Conservation (phyloP, 495 filamentous ascomycete genomes). For the Lophiotrema nucula region DNA sequence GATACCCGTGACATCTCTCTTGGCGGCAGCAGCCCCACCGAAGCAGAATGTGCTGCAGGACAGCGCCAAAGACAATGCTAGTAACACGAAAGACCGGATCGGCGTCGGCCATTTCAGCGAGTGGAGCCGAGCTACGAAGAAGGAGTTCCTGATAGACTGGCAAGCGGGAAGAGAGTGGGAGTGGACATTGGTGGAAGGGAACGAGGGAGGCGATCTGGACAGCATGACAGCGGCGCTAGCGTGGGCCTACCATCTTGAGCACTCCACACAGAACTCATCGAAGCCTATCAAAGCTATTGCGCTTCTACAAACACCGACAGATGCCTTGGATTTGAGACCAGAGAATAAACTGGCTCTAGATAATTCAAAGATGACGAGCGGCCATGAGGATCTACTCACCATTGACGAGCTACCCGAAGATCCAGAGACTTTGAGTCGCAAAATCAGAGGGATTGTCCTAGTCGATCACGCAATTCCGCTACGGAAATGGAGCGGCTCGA, state of each 20-base stretch:
- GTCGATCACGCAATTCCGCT: slow-evolving; percentile 33
- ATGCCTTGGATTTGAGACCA: slow-evolving; percentile 33
- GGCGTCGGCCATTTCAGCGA: slow-evolving; percentile 37
- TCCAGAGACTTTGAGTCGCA: slow-evolving; percentile 28
- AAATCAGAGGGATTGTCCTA: slow-evolving; percentile 32
- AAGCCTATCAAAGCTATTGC: slow-evolving; percentile 34
- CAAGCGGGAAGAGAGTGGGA: slow-evolving; percentile 24
- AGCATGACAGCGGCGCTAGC: slow-evolving; percentile 29
- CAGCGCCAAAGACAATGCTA: too few relatives aligned
- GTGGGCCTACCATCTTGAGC: slow-evolving; percentile 36
- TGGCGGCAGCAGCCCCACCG: too few relatives aligned
- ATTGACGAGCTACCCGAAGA: slow-evolving; percentile 36
- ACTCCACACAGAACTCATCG: slow-evolving; percentile 31
- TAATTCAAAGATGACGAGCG: slow-evolving; percentile 32
- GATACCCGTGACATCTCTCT: too few relatives aligned
- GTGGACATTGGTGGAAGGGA: slow-evolving; percentile 34
- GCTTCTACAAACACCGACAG: slow-evolving; percentile 31
- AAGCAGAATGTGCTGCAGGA: too few relatives aligned
- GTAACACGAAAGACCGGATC: not conserved
- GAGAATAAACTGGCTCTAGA: slow-evolving; percentile 34
- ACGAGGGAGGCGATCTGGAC: slow-evolving; percentile 36
- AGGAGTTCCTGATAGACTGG: slow-evolving; percentile 35
- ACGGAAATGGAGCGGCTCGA: slow-evolving; percentile 31
- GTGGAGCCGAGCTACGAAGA: slow-evolving; percentile 34
- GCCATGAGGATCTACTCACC: slow-evolving; percentile 33